Percentiles rank a stretch among this genome's conserved stretches.
Evolutionary conservation across 352 stramenopile genomes (phyloP).

Genomic region (Phytophthora europaea): DNA sequence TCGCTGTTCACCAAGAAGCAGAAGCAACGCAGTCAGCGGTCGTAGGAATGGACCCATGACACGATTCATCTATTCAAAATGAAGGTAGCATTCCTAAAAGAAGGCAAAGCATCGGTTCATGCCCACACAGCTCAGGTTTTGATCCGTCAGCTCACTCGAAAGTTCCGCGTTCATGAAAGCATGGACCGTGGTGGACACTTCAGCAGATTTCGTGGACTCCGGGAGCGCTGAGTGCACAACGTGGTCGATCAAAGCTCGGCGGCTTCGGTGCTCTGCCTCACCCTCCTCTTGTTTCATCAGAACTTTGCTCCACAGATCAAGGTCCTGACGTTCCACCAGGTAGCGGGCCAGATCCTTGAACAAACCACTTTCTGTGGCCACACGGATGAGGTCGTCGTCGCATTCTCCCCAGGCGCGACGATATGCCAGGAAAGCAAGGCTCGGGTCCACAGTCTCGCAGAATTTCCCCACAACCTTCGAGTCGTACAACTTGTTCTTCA

Average conservation of each 20-base stretch:
- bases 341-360: conserved; percentile 99
- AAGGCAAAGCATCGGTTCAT: conserved; percentile 15
- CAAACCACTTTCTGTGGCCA: conserved; percentile 98
- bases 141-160: conserved; percentile 97
- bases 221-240: conserved; percentile 99
- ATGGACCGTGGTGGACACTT: conserved; percentile 99
- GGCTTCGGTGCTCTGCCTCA: conserved; percentile 83
- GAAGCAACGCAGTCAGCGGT: conserved; percentile 46
- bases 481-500: conserved; percentile 99
- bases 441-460: conserved; percentile 99
- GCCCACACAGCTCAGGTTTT: conserved; percentile 10
- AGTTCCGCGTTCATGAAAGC: conserved; percentile 99
- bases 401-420: conserved; percentile 97
- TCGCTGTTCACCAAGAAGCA: conserved; percentile 84
- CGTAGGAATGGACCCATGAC: conserved; percentile 1
- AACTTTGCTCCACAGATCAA: conserved; percentile 98
- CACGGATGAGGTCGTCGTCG: conserved; percentile 98
- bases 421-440: conserved; percentile 98
- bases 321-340: conserved; percentile 98
- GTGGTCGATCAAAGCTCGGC: conserved; percentile 97
- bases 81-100: background rate
- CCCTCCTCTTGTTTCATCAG: conserved; percentile 90
- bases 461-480: conserved; percentile 98
- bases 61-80: background rate
- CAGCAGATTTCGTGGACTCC: conserved; percentile 97